Base-by-base conservation (phyloP, 129 eudicot genomes). In the Saposhnikovia divaricata region DNA sequence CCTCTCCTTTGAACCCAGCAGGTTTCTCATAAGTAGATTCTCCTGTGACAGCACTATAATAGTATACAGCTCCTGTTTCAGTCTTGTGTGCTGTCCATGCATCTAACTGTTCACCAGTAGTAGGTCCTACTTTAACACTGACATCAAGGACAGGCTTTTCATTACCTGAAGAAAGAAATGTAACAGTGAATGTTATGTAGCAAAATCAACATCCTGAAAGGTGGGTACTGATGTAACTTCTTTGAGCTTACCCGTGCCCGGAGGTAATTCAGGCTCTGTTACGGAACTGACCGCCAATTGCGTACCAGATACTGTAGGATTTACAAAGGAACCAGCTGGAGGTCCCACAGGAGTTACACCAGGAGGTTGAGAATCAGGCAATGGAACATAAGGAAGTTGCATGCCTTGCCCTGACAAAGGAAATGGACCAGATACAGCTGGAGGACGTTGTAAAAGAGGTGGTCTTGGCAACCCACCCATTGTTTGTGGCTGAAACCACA, bases 1-100 rank as follows among this genome's bases (percentile, higher is more conserved):
- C 98, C 98, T 96, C 97, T 80, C 96, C 97, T 72, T 83, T 90
- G 81, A 89, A 96, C 9, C 89, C 94, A 74, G 85, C 61, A 79
- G 99, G 99, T 82, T 88, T 96, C 82, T 89, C 93, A 78, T 96
- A 96, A 6, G 99, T 96, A 68, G 99, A 96, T 82, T 92, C 93
- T 83, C 98, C 97, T 1, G 99, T 89, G 80, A 89, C 69, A 51
- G 99, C 88, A 88, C 92, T 96, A 88, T 96, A 96, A 84, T 96
- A 96, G 84, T 96, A 96, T 44, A 92, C 86, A 79, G 80, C 87
- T 81, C 99, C 99, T 55, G 93, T 80, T 81, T 88, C 98, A 80
- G 91, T 89, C 88, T 89, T 84, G 84, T 96, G 99, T 27, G 97
- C 96, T 51, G 96, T 90, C 99, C 99, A 96, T 12, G 93, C 93